Evolutionary conservation across 176 grass and related monocot genomes (phyloP).

Genomic region (Raddia distichophylla): DNA sequence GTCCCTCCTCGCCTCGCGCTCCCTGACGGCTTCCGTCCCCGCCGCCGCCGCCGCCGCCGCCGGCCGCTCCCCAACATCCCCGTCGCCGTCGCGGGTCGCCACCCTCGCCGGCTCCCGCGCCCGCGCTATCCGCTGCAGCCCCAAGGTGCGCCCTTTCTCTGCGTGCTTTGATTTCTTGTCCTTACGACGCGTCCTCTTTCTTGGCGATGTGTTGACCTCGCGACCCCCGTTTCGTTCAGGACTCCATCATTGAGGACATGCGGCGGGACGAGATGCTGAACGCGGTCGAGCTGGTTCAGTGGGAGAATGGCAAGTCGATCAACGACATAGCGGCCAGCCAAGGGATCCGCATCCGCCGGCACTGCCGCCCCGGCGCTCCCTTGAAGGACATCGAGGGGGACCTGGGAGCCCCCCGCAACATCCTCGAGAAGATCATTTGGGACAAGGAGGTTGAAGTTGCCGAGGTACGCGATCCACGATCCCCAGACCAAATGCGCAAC

Average conservation of each 20-base stretch:
- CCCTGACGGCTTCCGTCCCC: background rate
- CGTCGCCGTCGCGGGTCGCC: background rate
- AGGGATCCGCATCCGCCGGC: slow-evolving; percentile 78
- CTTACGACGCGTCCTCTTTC: background rate
- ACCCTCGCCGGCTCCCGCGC: background rate
- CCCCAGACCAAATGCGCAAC: background rate
- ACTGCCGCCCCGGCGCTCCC: slow-evolving; percentile 33
- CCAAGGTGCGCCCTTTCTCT: slow-evolving; percentile 22
- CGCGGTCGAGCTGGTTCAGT: slow-evolving; percentile 49
- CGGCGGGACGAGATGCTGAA: slow-evolving; percentile 46
- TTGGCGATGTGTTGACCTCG: background rate
- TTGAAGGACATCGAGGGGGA: slow-evolving; percentile 38
- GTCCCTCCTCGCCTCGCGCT: slow-evolving; percentile 24
- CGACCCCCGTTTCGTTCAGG: background rate
- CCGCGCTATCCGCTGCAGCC: slow-evolving; percentile 1
- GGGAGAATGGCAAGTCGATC: slow-evolving; percentile 61
- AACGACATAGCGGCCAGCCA: slow-evolving; percentile 66
- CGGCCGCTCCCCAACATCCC: background rate
- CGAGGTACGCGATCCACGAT: slow-evolving; percentile 42
- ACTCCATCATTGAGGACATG: slow-evolving; percentile 18
- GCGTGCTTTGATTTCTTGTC: background rate
- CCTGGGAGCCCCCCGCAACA: slow-evolving; percentile 59
- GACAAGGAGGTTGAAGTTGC: slow-evolving; percentile 87
- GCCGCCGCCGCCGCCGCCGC: background rate
- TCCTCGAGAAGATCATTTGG: slow-evolving; percentile 94